Conservation (phyloP, 371 early-diverging fungal species). For the Actinomucor elegans region DNA sequence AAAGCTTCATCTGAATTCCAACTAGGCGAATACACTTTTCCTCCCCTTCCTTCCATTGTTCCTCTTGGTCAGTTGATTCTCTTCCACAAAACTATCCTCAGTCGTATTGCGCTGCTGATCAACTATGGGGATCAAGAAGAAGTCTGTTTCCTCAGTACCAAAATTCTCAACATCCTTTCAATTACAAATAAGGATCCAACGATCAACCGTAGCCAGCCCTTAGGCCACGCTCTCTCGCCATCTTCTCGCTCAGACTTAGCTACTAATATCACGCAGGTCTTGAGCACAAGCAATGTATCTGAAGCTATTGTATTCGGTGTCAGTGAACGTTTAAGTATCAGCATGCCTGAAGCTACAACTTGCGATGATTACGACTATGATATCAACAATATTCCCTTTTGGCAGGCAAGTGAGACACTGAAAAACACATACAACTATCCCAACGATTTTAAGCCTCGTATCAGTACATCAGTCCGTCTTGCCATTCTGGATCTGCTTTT, state of each 20-base stretch:
- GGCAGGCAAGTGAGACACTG: conserved; percentile 33
- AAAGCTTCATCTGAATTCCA: conserved; percentile 29
- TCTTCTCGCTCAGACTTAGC: conserved; percentile 34
- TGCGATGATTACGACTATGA: conserved; percentile 48
- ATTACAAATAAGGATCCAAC: conserved; percentile 42
- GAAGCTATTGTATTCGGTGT: conserved; percentile 76
- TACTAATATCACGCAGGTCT: conserved; percentile 67
- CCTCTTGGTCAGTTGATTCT: conserved; percentile 80
- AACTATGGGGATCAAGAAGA: conserved; percentile 63
- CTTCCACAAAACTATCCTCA: conserved; percentile 62
- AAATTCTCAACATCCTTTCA: conserved; percentile 71
- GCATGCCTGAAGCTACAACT: conserved; percentile 48
- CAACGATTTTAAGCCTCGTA: conserved; percentile 15
- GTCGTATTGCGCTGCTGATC: conserved; percentile 71
- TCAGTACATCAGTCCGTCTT: conserved; percentile 58
- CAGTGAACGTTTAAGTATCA: conserved; percentile 71
- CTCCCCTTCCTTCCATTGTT: conserved; percentile 54
- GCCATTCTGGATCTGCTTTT: conserved; percentile 74
- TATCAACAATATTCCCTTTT: conserved; percentile 48
- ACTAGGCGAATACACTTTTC: conserved; percentile 25
- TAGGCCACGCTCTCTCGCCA: background rate
- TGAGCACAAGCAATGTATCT: conserved; percentile 63
- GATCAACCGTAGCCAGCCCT: too few species aligned
- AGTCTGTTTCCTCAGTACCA: conserved; percentile 73
- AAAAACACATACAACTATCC: conserved; percentile 20